phyloP scores from a whole-genome alignment of 257 asterid genomes.

The Capsicum rhomboideum region DNA sequence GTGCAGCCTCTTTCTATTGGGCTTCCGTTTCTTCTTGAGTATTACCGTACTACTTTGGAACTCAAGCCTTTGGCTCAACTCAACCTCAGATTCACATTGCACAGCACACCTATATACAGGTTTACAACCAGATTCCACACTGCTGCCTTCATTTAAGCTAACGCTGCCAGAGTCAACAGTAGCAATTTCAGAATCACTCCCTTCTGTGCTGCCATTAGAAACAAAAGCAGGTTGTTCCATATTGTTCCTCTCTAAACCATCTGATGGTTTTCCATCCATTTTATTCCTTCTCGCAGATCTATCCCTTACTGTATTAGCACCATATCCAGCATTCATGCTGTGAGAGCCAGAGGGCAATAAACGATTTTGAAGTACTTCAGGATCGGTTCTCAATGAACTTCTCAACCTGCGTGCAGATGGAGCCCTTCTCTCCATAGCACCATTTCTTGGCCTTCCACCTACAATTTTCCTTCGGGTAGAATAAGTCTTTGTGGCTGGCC shows the following conservation, averaged over 20 bases:
- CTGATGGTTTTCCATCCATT: conserved; percentile 47
- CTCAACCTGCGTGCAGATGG: conserved; percentile 47
- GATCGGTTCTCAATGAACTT: conserved; percentile 48
- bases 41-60: conserved; percentile 49
- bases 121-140: conserved; percentile 44
- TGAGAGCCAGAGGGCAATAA: conserved; percentile 18
- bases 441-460: conserved; percentile 26
- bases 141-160: conserved; percentile 51
- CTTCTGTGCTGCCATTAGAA: conserved; percentile 54
- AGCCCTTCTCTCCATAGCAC: conserved; percentile 29
- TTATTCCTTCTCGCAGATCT: conserved; percentile 57
- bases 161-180: conserved; percentile 54
- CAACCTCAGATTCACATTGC: conserved; percentile 34
- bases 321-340: conserved; percentile 29
- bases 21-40: conserved; percentile 66
- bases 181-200: conserved; percentile 54
- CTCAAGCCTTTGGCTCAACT: conserved; percentile 50
- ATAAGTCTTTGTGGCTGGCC: conserved; percentile 23
- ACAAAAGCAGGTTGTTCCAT: conserved; percentile 37
- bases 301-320: conserved; percentile 24
- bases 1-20: conserved; percentile 50
- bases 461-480: conserved; percentile 44
- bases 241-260: conserved; percentile 44
- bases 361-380: conserved; percentile 24
- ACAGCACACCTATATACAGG: conserved; percentile 28